phyloP scores from a whole-genome alignment of 768 basidiomycete species.

The Chalciporus pseudorubinellus region DNA sequence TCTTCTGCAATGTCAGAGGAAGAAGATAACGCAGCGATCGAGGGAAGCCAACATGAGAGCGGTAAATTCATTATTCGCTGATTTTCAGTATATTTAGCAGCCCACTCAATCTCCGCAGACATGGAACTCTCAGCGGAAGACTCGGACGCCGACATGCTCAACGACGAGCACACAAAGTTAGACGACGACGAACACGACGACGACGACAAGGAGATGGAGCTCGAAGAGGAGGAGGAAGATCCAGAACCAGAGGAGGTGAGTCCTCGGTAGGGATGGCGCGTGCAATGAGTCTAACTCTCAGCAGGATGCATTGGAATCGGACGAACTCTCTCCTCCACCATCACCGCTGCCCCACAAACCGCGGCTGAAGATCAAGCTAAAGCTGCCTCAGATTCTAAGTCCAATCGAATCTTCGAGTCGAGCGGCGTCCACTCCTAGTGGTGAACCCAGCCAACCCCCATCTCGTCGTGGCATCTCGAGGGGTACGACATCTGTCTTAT shows the following conservation, averaged over 20 bases:
- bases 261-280: conserved; percentile 3
- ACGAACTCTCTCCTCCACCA: conserved; percentile 35
- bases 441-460: conserved; percentile 22
- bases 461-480: conserved; percentile 27
- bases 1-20: conserved; percentile 9
- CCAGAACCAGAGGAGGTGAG: conserved; percentile 19
- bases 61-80: background rate
- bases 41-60: conserved; percentile 2
- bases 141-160: conserved; percentile 38
- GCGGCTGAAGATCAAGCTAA: conserved; percentile 61
- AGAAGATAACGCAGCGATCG: conserved; percentile 3
- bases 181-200: conserved; percentile 43
- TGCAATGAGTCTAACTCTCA: background rate
- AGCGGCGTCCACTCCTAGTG: conserved; percentile 22
- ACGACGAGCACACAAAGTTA: conserved; percentile 28
- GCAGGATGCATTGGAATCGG: conserved; percentile 34
- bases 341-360: conserved; percentile 33
- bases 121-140: conserved; percentile 25
- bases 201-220: conserved; percentile 36
- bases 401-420: conserved; percentile 33
- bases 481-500: conserved; percentile 8
- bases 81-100: background rate
- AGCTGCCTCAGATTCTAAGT: conserved; percentile 42
- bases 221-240: conserved; percentile 31
- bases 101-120: conserved; percentile 15